A percentile compares a stretch with the other conserved stretches of the same genome.
Evolutionary conservation across 495 filamentous ascomycete species (phyloP).

Genomic region (Articulospora tetracladia): DNA sequence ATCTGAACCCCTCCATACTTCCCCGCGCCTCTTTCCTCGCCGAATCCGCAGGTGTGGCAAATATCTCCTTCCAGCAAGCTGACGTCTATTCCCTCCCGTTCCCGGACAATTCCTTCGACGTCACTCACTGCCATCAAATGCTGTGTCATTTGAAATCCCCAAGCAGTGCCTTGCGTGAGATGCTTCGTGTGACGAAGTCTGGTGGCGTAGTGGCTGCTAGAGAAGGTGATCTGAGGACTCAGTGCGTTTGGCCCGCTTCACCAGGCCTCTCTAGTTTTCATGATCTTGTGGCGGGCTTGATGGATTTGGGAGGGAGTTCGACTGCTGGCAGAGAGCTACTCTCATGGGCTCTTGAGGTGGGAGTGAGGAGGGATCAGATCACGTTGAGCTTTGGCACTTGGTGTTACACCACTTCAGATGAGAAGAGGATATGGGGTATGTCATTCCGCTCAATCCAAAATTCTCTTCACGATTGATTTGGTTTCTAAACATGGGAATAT

Average conservation of each 20-base stretch:
- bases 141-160: constrained; percentile 35
- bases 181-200: constrained; percentile 37
- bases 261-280: constrained; percentile 33
- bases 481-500: constrained; percentile 29
- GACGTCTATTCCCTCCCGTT: constrained; percentile 36
- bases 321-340: constrained; percentile 35
- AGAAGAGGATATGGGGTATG: constrained; percentile 37
- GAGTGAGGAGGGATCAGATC: constrained; percentile 33
- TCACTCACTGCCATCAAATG: constrained; percentile 37
- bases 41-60: constrained; percentile 9
- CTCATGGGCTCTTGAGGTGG: constrained; percentile 38
- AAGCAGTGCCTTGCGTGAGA: constrained; percentile 34
- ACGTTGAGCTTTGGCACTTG: constrained; percentile 32
- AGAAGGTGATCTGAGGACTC: constrained; percentile 35
- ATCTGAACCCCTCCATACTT: neutral
- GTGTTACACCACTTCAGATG: constrained; percentile 32
- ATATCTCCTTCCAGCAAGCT: constrained; percentile 36
- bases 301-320: constrained; percentile 28
- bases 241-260: constrained; percentile 33
- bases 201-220: constrained; percentile 38
- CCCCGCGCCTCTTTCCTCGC: neutral
- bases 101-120: constrained; percentile 36
- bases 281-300: constrained; percentile 23
- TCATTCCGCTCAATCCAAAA: constrained; percentile 19
- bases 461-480: constrained; percentile 8